Evolutionary conservation across 306 rosid species (phyloP).

Genomic region (cucumber (Cucumis sativus)): DNA sequence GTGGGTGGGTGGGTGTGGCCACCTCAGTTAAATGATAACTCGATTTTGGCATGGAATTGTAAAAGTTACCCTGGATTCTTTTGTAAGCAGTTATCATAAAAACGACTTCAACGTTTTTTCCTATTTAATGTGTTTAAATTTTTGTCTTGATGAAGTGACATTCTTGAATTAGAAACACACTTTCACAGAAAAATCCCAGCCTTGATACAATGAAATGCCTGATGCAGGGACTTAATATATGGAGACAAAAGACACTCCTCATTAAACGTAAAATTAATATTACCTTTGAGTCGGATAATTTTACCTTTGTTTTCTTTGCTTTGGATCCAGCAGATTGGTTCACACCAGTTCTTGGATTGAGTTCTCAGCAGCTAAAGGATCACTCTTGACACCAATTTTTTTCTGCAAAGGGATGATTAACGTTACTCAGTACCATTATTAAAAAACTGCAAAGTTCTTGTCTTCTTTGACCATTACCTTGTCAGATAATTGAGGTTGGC

Average conservation of each 20-base stretch:
- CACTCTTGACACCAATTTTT: conserved; percentile 12
- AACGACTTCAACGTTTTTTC: neutral
- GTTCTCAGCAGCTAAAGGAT: neutral
- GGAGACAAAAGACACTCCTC: neutral
- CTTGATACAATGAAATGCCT: neutral
- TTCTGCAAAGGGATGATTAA: conserved; percentile 17
- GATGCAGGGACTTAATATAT: neutral
- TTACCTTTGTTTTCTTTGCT: conserved; percentile 83
- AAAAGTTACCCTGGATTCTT: neutral
- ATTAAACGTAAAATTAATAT: no score
- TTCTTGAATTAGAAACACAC: neutral
- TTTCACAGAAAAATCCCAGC: neutral
- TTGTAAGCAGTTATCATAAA: neutral
- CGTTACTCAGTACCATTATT: conserved; percentile 19
- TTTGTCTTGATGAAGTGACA: neutral
- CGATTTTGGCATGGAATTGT: neutral
- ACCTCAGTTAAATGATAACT: neutral
- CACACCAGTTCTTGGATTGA: conserved; percentile 13
- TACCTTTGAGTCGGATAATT: neutral
- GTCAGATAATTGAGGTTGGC: conserved; percentile 15
- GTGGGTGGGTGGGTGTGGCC: no score
- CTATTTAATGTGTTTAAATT: neutral
- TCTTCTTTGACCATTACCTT: conserved; percentile 31
- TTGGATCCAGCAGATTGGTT: conserved; percentile 27
- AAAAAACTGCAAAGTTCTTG: conserved; percentile 29